Base-by-base conservation (phyloP, 2,329 filamentous ascomycete species). In the Penicillium corylophilum region DNA sequence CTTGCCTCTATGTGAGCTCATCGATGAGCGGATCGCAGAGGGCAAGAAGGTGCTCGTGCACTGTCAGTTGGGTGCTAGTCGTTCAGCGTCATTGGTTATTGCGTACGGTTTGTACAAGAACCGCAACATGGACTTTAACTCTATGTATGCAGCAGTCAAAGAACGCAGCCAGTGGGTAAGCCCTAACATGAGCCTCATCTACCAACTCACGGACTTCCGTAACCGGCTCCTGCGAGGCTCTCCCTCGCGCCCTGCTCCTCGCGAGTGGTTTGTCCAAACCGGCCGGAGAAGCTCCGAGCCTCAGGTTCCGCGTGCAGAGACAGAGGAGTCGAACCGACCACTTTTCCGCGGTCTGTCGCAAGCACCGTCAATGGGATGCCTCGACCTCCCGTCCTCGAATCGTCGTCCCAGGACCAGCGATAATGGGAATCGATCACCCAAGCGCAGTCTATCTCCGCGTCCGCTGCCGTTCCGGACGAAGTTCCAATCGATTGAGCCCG, bases 141-240 rank as follows among this genome's bases (percentile, higher is more conserved):
- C 84, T 56, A 83, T 84, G 54, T 86, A 86, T 62, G 81, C 84
- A 66, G 74, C 77, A 36, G 82, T 86, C 26, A 86, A 86, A 70
- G 78, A 76, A 61, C 77, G 81, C 54, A 86, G 83, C 71, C 82
- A 81, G 64, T 86, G 83, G 83, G 85, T 86, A 40, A 83, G 83
- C 2, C 83, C 83, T 1, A 86, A 86, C 65, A 86, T 86, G 83
- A 85, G 84, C 59, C 72, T 86, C 50, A 86, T 86, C 64, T 86
- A 86, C 75, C 83, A 86, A 63, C 73, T 86, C 43, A 84, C 84
- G 26, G 83, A 86, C 65, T 86, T 86, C 64, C 77, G 82, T 48
- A 65, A 70, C 13, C 71, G 71, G 38, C 56, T 77, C 31, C 48
- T 69, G 50, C 64, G 71, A 44, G 63, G 65, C 24, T 61, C 62